Conservation (phyloP, 2,329 filamentous ascomycete genomes). For the Ampelomyces quisqualis region DNA sequence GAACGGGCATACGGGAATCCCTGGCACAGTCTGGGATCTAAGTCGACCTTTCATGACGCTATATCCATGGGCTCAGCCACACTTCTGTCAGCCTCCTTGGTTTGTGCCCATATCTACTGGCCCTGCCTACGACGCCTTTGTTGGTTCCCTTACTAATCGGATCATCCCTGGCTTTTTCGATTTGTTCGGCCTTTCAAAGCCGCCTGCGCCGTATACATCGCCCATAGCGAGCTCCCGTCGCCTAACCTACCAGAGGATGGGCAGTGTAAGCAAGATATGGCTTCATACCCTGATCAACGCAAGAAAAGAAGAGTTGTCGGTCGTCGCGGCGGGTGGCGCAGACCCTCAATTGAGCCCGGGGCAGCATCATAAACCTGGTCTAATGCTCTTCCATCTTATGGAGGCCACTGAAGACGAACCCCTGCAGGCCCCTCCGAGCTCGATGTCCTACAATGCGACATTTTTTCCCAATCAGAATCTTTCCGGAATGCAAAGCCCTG, state of each 20-base stretch:
- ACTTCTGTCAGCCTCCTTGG: neutral
- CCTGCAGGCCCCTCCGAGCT: too few species aligned
- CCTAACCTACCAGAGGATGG: neutral
- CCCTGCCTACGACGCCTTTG: neutral
- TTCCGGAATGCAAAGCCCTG: too few species aligned
- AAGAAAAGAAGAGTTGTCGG: neutral
- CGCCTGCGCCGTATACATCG: neutral
- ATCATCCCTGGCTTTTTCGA: neutral
- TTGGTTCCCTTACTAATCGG: neutral
- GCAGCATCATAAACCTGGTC: neutral
- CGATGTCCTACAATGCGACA: too few species aligned
- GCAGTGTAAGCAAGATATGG: neutral
- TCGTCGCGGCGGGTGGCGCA: neutral
- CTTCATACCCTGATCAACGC: conserved; percentile 4
- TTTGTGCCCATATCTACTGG: neutral
- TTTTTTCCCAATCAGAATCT: too few species aligned
- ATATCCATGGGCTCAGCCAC: neutral
- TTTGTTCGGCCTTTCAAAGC: neutral
- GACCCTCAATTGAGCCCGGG: neutral
- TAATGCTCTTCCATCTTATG: conserved; percentile 10
- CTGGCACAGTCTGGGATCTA: too few species aligned
- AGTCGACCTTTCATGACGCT: neutral
- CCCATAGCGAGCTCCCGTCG: neutral
- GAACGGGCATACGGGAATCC: too few species aligned
- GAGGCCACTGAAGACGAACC: conserved; percentile 13